Percentiles rank a stretch among this genome's conserved stretches.
Conservation (phyloP, 805 yeast genomes). For the Naumovozyma baii region DNA sequence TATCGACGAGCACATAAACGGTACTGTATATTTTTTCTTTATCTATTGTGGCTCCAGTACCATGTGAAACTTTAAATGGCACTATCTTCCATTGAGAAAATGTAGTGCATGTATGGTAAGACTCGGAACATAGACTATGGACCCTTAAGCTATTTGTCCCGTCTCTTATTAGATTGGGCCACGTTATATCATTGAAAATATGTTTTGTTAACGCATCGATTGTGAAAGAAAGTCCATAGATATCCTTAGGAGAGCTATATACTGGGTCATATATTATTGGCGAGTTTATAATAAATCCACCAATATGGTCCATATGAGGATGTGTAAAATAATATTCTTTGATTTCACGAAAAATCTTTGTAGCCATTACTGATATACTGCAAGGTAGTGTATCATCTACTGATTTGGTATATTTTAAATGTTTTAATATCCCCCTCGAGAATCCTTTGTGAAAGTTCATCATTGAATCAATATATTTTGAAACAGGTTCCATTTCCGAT, state of each 20-base stretch:
- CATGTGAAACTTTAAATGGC: conserved; percentile 35
- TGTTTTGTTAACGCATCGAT: conserved; percentile 41
- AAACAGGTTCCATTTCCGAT: conserved; percentile 15
- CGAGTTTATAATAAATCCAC: conserved; percentile 60
- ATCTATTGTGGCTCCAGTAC: conserved; percentile 28
- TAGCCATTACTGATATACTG: background rate
- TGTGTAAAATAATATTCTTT: conserved; percentile 56
- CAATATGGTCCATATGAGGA: conserved; percentile 75
- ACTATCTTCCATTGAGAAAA: conserved; percentile 24
- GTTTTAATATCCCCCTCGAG: conserved; percentile 6
- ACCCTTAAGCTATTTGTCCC: conserved; percentile 20
- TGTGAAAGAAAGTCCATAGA: conserved; percentile 49
- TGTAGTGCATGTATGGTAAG: conserved; percentile 8
- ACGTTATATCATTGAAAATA: conserved; percentile 62
- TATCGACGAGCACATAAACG: conserved; percentile 47
- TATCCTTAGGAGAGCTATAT: conserved; percentile 33
- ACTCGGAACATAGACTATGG: conserved; percentile 4
- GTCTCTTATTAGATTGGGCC: conserved; percentile 56
- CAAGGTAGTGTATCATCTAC: conserved; percentile 22
- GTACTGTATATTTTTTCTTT: conserved; percentile 33
- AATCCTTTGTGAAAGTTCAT: conserved; percentile 12
- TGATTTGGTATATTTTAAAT: conserved; percentile 13
- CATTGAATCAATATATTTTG: conserved; percentile 9
- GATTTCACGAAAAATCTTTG: conserved; percentile 30
- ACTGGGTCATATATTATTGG: conserved; percentile 33